Evolutionary conservation across 202 grass and related monocot genomes (phyloP).

Genomic region (Saccharum hybrid): DNA sequence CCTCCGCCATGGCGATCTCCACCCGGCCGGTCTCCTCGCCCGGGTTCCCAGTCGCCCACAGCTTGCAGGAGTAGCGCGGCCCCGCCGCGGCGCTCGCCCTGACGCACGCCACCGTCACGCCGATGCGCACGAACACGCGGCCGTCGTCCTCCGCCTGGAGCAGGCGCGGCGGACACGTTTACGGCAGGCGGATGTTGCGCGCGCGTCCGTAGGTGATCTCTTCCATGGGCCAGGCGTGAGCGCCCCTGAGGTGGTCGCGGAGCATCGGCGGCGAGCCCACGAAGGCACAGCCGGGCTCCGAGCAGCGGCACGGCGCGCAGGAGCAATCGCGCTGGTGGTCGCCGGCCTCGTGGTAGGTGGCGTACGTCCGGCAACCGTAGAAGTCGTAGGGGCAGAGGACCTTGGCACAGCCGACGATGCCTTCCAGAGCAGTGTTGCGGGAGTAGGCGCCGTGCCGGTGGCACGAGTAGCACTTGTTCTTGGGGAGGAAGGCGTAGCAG

Average conservation of each 20-base stretch:
- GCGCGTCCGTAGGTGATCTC: not conserved
- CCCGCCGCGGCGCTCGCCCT: not conserved
- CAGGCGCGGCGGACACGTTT: not conserved
- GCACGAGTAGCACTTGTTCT: not conserved
- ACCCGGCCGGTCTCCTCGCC: not conserved
- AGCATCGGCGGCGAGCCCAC: constrained; percentile 10
- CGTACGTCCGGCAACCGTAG: no score
- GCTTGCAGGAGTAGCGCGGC: not conserved
- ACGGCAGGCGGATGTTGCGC: not conserved
- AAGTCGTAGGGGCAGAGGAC: not conserved
- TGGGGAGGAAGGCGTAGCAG: not conserved
- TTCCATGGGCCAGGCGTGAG: constrained; percentile 6
- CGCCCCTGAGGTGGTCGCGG: constrained; percentile 6
- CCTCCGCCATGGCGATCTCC: not conserved
- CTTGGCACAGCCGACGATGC: not conserved
- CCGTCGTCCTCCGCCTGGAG: not conserved
- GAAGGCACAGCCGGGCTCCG: constrained; percentile 26
- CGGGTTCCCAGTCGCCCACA: not conserved
- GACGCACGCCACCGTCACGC: constrained; percentile 2
- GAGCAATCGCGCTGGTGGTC: constrained; percentile 10
- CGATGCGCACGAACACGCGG: not conserved
- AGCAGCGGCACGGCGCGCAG: constrained; percentile 25
- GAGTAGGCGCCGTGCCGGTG: not conserved
- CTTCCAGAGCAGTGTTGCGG: not conserved
- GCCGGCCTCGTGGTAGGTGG: not conserved